Conservation (phyloP, 75 land plant genomes). For the Gnetum montanum region DNA sequence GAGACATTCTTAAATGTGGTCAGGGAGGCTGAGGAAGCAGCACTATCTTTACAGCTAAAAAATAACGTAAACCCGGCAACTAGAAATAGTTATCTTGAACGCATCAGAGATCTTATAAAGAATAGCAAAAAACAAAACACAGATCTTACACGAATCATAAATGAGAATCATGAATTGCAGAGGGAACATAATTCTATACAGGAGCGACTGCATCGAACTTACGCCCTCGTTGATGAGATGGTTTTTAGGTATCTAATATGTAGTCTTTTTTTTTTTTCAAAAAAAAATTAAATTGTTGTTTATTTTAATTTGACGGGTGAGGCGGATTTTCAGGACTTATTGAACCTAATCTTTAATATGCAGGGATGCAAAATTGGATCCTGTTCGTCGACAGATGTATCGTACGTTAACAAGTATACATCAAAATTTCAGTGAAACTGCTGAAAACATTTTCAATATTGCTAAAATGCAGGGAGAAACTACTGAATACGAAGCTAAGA, state of each 20-base stretch:
- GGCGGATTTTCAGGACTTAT: neutral
- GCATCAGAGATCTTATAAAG: conserved; percentile 69
- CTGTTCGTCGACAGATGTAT: conserved; percentile 53
- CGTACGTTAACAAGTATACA: conserved; percentile 64
- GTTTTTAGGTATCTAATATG: conserved; percentile 49
- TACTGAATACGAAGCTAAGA: conserved; percentile 49
- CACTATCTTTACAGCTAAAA: conserved; percentile 36
- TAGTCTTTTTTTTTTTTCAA: conserved; percentile 48
- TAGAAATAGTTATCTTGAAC: conserved; percentile 46
- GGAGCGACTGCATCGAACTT: conserved; percentile 62
- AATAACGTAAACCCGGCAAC: conserved; percentile 36
- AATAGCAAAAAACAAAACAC: conserved; percentile 81
- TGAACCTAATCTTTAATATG: neutral
- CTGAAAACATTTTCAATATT: conserved; percentile 51
- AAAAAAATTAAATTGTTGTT: conserved; percentile 17
- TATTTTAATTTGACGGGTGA: neutral
- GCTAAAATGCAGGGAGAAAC: conserved; percentile 53
- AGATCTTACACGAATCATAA: conserved; percentile 58
- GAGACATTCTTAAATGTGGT: no score
- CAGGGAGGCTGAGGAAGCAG: conserved; percentile 48
- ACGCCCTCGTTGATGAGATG: conserved; percentile 65
- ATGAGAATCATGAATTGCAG: conserved; percentile 65
- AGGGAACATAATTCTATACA: conserved; percentile 60
- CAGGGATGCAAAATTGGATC: conserved; percentile 83
- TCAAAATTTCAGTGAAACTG: conserved; percentile 50